Evolutionary conservation across 2,329 filamentous ascomycete species (phyloP).

Genomic region (Penicillium polonicum): DNA sequence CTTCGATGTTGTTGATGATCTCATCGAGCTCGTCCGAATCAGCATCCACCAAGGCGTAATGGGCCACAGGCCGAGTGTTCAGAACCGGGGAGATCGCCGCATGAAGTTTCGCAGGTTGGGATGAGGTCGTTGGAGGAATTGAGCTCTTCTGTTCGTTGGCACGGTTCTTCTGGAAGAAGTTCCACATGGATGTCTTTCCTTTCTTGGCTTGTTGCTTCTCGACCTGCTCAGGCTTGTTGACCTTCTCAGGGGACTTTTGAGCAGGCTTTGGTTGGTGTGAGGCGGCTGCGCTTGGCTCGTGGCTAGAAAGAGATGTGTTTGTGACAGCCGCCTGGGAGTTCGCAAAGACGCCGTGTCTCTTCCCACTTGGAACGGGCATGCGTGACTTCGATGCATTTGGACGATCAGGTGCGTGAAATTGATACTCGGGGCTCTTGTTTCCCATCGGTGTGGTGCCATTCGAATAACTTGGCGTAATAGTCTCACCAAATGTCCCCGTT

Average conservation of each 20-base stretch:
- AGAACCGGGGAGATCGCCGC: constrained; percentile 41
- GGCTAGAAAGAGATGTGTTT: constrained; percentile 25
- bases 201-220: constrained; percentile 42
- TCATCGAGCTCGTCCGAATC: constrained; percentile 42
- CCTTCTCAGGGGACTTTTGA: constrained; percentile 1
- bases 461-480: constrained; percentile 9
- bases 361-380: constrained; percentile 28
- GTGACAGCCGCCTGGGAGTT: constrained; percentile 25
- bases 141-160: constrained; percentile 27
- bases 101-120: constrained; percentile 36
- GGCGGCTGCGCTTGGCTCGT: constrained; percentile 13
- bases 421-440: constrained; percentile 11
- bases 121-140: constrained; percentile 17
- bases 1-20: constrained; percentile 39
- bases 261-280: constrained; percentile 7
- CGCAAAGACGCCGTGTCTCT: constrained; percentile 15
- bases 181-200: constrained; percentile 46
- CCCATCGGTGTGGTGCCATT: not conserved
- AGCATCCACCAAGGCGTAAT: constrained; percentile 58
- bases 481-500: constrained; percentile 23
- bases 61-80: constrained; percentile 50
- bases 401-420: not conserved
- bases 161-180: constrained; percentile 56
- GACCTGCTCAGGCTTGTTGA: constrained; percentile 26
- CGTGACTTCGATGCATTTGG: constrained; percentile 11